phyloP scores from a whole-genome alignment of 2,329 filamentous ascomycete species.

The Harringtonia lauricola region DNA sequence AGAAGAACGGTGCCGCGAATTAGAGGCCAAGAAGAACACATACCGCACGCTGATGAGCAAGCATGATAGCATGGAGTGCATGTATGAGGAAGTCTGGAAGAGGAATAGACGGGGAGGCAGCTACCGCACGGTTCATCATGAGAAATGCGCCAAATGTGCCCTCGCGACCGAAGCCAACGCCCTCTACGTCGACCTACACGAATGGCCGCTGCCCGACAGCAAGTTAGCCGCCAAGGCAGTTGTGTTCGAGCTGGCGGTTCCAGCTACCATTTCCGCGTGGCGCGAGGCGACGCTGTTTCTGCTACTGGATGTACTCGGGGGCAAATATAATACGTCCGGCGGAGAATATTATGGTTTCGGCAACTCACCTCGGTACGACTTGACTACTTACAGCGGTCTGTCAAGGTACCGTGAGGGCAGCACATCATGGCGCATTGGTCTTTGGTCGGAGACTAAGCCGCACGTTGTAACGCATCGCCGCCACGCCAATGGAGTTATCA shows the following conservation, averaged over 20 bases:
- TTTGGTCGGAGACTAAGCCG: background rate
- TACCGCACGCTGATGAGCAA: background rate
- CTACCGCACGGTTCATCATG: no score
- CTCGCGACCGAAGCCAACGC: background rate
- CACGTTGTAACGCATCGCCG: background rate
- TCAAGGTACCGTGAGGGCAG: background rate
- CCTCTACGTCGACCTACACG: background rate
- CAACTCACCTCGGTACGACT: no score
- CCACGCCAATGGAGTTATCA: no score
- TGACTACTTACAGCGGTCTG: background rate
- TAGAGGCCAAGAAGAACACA: background rate
- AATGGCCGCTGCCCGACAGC: background rate
- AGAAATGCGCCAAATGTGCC: no score
- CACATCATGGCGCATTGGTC: background rate
- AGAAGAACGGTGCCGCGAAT: background rate
- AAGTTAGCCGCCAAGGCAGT: background rate
- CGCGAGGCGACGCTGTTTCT: background rate
- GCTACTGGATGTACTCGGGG: background rate
- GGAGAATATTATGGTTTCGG: no score
- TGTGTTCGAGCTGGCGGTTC: background rate
- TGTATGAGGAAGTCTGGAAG: no score
- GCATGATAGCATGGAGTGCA: no score
- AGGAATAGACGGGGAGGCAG: no score
- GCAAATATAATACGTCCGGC: no score
- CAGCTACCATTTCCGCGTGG: background rate